Conservation (phyloP, 345 rosid species). For the Populus davidiana region DNA sequence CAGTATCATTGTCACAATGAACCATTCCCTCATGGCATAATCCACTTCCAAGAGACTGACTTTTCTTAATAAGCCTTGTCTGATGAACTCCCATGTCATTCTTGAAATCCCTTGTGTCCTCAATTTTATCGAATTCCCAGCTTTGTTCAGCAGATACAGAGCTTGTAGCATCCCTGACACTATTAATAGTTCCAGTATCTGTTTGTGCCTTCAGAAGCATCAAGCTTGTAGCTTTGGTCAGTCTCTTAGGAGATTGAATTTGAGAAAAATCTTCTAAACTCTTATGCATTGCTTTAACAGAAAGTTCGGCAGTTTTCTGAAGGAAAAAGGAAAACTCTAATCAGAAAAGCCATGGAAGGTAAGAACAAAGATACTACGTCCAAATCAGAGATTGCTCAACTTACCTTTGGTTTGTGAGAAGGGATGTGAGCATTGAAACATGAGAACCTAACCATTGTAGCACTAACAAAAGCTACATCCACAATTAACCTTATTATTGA, state of each 20-base stretch:
- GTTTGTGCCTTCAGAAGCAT: slow-evolving; percentile 25
- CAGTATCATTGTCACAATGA: slow-evolving; percentile 31
- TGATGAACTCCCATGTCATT: slow-evolving; percentile 19
- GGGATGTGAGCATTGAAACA: slow-evolving; percentile 67
- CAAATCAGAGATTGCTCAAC: slow-evolving; percentile 19
- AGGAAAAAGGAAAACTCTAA: slow-evolving; percentile 12
- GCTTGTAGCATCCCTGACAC: slow-evolving; percentile 23
- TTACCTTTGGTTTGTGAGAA: slow-evolving; percentile 65
- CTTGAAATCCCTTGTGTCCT: slow-evolving; percentile 25
- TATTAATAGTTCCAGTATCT: slow-evolving; percentile 26
- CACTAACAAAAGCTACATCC: slow-evolving; percentile 37
- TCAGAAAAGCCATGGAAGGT: slow-evolving; percentile 1
- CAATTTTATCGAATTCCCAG: slow-evolving; percentile 58
- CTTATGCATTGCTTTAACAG: no score
- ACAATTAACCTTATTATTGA: slow-evolving; percentile 12
- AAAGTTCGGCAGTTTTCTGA: slow-evolving; percentile 36
- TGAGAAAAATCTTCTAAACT: no score
- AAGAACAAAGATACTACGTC: slow-evolving; percentile 10
- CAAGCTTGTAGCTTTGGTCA: slow-evolving; percentile 26
- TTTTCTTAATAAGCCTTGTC: slow-evolving; percentile 50
- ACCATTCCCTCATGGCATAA: slow-evolving; percentile 45
- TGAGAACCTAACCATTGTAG: slow-evolving; percentile 78
- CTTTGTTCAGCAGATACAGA: slow-evolving; percentile 32
- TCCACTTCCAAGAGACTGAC: slow-evolving; percentile 64
- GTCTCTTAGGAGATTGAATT: background rate